Base-by-base conservation (phyloP, 2,329 filamentous ascomycete species). In the Hysterium pulicare region DNA sequence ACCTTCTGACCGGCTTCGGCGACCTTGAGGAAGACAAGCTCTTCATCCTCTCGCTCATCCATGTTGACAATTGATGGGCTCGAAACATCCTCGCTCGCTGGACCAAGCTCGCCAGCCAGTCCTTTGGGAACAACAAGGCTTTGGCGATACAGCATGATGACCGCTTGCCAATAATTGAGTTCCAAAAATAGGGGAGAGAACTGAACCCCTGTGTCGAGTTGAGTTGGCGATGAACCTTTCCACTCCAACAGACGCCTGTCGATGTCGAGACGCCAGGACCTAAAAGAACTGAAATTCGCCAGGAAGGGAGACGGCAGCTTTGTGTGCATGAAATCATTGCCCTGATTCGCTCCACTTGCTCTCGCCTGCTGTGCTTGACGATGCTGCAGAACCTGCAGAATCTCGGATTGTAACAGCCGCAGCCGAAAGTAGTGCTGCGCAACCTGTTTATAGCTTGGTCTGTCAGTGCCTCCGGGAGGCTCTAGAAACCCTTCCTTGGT, bases 111-210 rank as follows among this genome's bases (percentile, higher is more conserved):
- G 41, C 83, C 83, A 41, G 90, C 88, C 44, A 97, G 82, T 58
- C 90, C 82, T 31, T 86, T 81, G 1, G 91, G 91, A 15, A 95
- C 87, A 37, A 87, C 86, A 47, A 95, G 69, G 64, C 90, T 93
- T 66, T 95, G 91, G 42, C 91, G 78, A 64, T 97, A 97, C 16
- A 97, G 78, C 84, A 96, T 90, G 53, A 96, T 94, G 47, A 97
- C 83, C 3, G 90, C 89, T 64, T 96, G 91, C 90, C 91, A 97
- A 68, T 97, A 97, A 66, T 97, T 97, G 47, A 97, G 76, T 57
- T 96, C 89, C 4, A 96, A 70, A 57, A 97, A 95, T 42, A 95
- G 86, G 1, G 87, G 83, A 0, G 87, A 90, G 63, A 97, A 97
- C 3, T 82, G 82, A 2, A 97, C 93, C 1, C 90, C 90, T 0